Evolutionary conservation across 1,284 basidiomycete species (phyloP).

Genomic region (Anthracocystis panici-leucophaei): DNA sequence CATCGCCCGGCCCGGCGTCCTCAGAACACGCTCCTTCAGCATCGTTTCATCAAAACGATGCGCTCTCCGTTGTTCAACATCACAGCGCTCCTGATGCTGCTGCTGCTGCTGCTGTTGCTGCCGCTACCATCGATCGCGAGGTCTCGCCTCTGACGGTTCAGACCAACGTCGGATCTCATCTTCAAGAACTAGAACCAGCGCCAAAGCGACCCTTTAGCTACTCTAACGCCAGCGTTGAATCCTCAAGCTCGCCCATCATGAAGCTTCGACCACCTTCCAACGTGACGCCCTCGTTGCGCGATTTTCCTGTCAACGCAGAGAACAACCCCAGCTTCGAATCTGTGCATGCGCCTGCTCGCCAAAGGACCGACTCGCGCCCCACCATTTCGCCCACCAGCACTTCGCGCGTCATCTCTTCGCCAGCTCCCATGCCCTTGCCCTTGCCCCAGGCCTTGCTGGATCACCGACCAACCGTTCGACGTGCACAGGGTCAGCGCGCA

Average conservation of each 20-base stretch:
- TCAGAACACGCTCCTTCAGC: neutral
- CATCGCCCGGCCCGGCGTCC: slow-evolving; percentile 6
- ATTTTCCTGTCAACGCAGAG: slow-evolving; percentile 36
- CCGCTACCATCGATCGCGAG: slow-evolving; percentile 2
- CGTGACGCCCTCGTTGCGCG: slow-evolving; percentile 34
- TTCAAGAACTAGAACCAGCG: neutral
- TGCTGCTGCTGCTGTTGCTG: neutral
- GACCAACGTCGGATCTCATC: neutral
- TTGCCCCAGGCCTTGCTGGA: slow-evolving; percentile 36
- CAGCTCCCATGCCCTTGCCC: slow-evolving; percentile 40
- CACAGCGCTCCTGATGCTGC: slow-evolving; percentile 3
- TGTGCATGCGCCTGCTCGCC: slow-evolving; percentile 25
- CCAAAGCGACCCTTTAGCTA: slow-evolving; percentile 17
- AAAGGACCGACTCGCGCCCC: slow-evolving; percentile 46
- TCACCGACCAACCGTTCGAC: slow-evolving; percentile 31
- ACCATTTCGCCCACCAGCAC: slow-evolving; percentile 35
- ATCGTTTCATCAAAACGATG: slow-evolving; percentile 7
- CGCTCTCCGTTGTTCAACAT: slow-evolving; percentile 17
- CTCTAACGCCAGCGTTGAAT: slow-evolving; percentile 23
- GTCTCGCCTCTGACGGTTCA: neutral
- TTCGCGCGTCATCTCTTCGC: slow-evolving; percentile 31
- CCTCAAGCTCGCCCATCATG: slow-evolving; percentile 43
- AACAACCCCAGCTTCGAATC: slow-evolving; percentile 33
- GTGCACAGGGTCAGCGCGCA: slow-evolving; percentile 40
- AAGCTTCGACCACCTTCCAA: slow-evolving; percentile 28